phyloP scores from a whole-genome alignment of 1,139 yeast species.

The Groenewaldozyma auringiensis region DNA sequence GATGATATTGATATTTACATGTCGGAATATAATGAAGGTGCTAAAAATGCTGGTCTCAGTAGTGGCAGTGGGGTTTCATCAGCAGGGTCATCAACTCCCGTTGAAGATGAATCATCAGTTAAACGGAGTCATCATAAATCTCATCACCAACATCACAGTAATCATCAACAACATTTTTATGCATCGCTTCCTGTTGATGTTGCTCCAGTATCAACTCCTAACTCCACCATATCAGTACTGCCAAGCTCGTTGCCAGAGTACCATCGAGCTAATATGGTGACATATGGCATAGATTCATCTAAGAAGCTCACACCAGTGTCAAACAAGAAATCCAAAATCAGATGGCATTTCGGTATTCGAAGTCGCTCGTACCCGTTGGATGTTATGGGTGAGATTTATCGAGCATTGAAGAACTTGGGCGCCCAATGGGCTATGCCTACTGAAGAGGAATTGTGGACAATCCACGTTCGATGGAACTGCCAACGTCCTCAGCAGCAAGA shows the following conservation, averaged over 20 bases:
- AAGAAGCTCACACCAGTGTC: slow-evolving; percentile 65
- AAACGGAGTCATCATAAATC: neutral
- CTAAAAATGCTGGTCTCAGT: slow-evolving; percentile 1
- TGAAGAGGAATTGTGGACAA: slow-evolving; percentile 87
- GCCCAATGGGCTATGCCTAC: slow-evolving; percentile 97
- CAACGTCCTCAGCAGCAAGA: slow-evolving; percentile 26
- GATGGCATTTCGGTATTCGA: slow-evolving; percentile 98
- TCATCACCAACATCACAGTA: neutral
- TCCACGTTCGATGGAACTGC: slow-evolving; percentile 91
- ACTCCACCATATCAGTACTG: slow-evolving; percentile 71
- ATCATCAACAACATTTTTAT: slow-evolving; percentile 28
- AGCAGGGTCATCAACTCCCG: slow-evolving; percentile 7
- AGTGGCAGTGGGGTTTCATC: slow-evolving; percentile 7
- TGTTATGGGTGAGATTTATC: slow-evolving; percentile 96
- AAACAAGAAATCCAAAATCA: slow-evolving; percentile 79
- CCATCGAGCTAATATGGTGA: slow-evolving; percentile 89
- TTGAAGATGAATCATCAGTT: slow-evolving; percentile 3
- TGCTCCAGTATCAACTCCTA: slow-evolving; percentile 33
- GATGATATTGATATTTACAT: slow-evolving; percentile 31
- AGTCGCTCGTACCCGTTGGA: slow-evolving; percentile 94
- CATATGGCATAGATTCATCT: slow-evolving; percentile 26
- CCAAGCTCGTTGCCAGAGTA: slow-evolving; percentile 93
- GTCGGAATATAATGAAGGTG: slow-evolving; percentile 19
- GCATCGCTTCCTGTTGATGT: slow-evolving; percentile 27
- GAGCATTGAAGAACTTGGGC: slow-evolving; percentile 87